Conservation (phyloP, 2,329 filamentous ascomycete species). For the Sporothrix dimorphospora region DNA sequence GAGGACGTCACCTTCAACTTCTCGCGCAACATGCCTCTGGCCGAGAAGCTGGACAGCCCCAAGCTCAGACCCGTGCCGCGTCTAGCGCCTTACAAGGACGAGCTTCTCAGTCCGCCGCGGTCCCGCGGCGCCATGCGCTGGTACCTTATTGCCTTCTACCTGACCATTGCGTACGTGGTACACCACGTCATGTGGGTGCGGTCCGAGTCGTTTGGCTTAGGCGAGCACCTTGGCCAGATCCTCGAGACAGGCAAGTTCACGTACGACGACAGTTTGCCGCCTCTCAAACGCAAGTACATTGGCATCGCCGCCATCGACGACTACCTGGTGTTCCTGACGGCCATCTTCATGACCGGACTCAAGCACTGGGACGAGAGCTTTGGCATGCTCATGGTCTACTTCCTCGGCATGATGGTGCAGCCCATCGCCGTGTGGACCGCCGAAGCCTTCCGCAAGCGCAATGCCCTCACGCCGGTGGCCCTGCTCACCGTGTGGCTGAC, state of each 20-base stretch:
- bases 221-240: conserved; percentile 9
- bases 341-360: conserved; percentile 27
- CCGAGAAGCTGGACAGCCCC: conserved; percentile 26
- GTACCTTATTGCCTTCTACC: conserved; percentile 12
- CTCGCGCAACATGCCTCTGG: conserved; percentile 27
- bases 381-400: conserved; percentile 26
- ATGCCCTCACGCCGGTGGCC: conserved; percentile 26
- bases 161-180: conserved; percentile 13
- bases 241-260: conserved; percentile 23
- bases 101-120: conserved; percentile 27
- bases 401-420: conserved; percentile 27
- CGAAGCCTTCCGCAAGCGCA: conserved; percentile 31
- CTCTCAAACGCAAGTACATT: conserved; percentile 24
- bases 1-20: conserved; percentile 30
- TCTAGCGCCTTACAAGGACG: conserved; percentile 30
- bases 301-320: conserved; percentile 26
- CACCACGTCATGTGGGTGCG: conserved; percentile 25
- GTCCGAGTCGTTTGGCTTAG: conserved; percentile 13
- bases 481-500: conserved; percentile 24
- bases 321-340: conserved; percentile 25
- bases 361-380: conserved; percentile 20
- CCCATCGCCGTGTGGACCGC: conserved; percentile 30
- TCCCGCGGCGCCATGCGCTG: not conserved
- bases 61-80: conserved; percentile 9
- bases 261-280: conserved; percentile 13